These are phyloP conservation scores for Rhizopus stolonifer DNA, from an alignment of 371 early-diverging fungal species.

Conservation along the genomic window DNA sequence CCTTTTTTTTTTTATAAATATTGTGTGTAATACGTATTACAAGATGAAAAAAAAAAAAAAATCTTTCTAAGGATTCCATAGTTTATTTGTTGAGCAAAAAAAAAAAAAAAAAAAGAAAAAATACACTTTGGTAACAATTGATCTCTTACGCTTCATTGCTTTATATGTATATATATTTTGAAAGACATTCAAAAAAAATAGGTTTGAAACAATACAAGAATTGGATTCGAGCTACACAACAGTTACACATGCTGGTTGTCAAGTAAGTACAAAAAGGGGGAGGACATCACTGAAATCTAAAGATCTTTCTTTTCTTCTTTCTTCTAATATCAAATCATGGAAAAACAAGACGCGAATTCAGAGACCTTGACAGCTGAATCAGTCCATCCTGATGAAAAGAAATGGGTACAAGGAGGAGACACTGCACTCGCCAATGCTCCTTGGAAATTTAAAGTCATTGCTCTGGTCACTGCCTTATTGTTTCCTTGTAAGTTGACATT, in stretches of 20 bases:
- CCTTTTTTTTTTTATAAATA: background rate
- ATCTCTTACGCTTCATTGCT: background rate
- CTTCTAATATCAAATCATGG: conserved; percentile 3
- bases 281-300: background rate
- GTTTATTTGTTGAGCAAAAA: background rate
- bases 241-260: background rate
- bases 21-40: conserved; percentile 1
- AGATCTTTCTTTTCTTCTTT: background rate
- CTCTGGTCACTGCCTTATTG: conserved; percentile 30
- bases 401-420: conserved; percentile 20
- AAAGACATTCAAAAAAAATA: no score
- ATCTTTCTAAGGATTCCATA: background rate
- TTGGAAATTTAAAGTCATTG: conserved; percentile 35
- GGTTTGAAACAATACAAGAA: background rate
- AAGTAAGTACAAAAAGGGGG: background rate
- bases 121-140: no score
- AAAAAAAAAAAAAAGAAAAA: background rate
- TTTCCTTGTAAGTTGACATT: conserved; percentile 23
- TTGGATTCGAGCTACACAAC: background rate
- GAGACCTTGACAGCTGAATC: background rate
- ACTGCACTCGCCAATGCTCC: conserved; percentile 33
- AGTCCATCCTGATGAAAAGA: background rate
- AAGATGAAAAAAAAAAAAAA: background rate
- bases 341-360: conserved; percentile 9
- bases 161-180: no score